Percentiles rank a stretch among this genome's conserved stretches.
Evolutionary conservation across 1,284 basidiomycete species (phyloP).

Genomic region (Psilocybe mexicana): DNA sequence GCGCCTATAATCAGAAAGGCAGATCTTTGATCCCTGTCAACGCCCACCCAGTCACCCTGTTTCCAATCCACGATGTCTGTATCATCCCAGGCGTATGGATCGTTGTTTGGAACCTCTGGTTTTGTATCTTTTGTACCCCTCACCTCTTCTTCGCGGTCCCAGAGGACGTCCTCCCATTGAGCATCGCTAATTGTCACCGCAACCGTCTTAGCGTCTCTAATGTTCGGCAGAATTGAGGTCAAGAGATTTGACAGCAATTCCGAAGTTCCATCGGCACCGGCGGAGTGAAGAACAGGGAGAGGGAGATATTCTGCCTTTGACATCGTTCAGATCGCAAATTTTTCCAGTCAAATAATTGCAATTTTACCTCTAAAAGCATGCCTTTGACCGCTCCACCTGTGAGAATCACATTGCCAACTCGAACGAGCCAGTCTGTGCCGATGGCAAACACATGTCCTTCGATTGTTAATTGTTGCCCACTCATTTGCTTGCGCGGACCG

Average conservation of each 20-base stretch:
- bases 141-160: conserved; percentile 67
- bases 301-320: conserved; percentile 76
- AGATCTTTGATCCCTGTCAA: conserved; percentile 73
- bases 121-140: conserved; percentile 21
- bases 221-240: conserved; percentile 69
- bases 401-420: conserved; percentile 72
- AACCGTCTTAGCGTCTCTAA: conserved; percentile 66
- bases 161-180: conserved; percentile 77
- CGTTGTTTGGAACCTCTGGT: conserved; percentile 13
- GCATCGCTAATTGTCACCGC: conserved; percentile 73
- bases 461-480: conserved; percentile 63
- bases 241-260: conserved; percentile 72
- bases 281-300: conserved; percentile 61
- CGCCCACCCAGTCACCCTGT: conserved; percentile 70
- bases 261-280: conserved; percentile 61
- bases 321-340: conserved; percentile 9
- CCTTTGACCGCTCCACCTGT: conserved; percentile 73
- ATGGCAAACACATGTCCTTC: conserved; percentile 72
- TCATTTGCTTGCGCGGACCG: conserved; percentile 42
- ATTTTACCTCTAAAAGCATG: conserved; percentile 73
- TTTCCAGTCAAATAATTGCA: background rate
- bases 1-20: conserved; percentile 77
- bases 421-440: conserved; percentile 78
- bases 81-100: conserved; percentile 25
- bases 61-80: conserved; percentile 47